A percentile compares a stretch with the other conserved stretches of the same genome.
These are phyloP conservation scores for Diaporthe sp. DNA, from an alignment of 2,329 filamentous ascomycete species.

Conservation along the genomic window DNA sequence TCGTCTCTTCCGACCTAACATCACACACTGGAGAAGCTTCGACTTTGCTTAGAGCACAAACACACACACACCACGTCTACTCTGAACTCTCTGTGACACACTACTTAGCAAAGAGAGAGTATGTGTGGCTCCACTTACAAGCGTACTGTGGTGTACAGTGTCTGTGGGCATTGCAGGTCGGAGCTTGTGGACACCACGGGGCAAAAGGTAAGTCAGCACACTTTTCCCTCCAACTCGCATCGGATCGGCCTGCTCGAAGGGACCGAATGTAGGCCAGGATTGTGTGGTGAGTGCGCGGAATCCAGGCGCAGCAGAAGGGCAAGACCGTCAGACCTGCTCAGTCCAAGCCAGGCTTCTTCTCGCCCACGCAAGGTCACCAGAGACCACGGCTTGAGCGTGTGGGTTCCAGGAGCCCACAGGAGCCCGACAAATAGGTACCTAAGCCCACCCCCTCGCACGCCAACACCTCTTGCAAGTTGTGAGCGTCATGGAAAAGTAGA, in stretches of 20 bases:
- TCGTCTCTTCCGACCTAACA: neutral
- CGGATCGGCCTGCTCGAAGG: neutral
- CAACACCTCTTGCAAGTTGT: neutral
- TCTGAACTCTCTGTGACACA: neutral
- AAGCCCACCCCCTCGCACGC: slow-evolving; percentile 11
- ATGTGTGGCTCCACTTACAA: neutral
- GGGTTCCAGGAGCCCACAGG: slow-evolving; percentile 23
- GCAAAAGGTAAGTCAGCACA: neutral
- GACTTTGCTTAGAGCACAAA: neutral
- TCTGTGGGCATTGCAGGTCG: neutral
- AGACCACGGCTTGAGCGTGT: slow-evolving; percentile 5
- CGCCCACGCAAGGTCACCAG: neutral
- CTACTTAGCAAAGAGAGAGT: neutral
- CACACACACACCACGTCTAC: neutral
- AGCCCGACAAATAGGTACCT: neutral
- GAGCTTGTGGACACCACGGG: neutral
- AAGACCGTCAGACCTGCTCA: neutral
- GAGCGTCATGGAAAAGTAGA: slow-evolving; percentile 10
- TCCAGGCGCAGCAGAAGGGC: neutral
- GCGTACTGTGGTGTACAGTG: slow-evolving; percentile 5
- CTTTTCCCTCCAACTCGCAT: neutral
- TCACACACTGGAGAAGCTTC: neutral
- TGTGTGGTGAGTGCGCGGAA: neutral
- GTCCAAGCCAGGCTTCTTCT: neutral
- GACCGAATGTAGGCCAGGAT: neutral